A percentile compares a stretch with the other conserved stretches of the same genome.
These are phyloP conservation scores for Quercus parvula DNA, from an alignment of 306 rosid genomes.

Conservation along the genomic window DNA sequence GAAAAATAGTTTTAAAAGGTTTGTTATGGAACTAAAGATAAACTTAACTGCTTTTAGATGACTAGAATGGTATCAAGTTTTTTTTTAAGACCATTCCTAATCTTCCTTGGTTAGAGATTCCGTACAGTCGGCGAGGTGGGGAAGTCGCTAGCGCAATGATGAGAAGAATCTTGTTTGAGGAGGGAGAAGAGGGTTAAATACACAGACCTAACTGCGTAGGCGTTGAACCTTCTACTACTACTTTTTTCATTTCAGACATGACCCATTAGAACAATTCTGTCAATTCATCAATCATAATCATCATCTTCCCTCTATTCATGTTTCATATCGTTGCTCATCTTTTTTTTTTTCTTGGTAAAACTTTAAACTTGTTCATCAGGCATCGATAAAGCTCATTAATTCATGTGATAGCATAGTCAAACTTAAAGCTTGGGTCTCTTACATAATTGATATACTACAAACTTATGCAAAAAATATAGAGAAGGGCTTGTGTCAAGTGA, in stretches of 20 bases:
- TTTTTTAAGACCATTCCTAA: constrained; percentile 17
- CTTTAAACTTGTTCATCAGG: no score
- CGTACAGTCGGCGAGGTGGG: constrained; percentile 45
- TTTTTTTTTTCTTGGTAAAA: no score
- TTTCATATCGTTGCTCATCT: no score
- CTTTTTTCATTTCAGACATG: neutral
- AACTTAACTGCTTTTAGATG: neutral
- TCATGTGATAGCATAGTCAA: no score
- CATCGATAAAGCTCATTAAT: no score
- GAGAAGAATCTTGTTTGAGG: constrained; percentile 41
- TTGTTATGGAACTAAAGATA: neutral
- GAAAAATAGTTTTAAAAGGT: constrained; percentile 9
- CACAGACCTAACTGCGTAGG: neutral
- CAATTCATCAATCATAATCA: neutral
- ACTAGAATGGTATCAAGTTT: constrained; percentile 11
- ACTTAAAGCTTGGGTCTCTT: no score
- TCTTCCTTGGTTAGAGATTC: constrained; percentile 22
- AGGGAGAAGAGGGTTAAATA: neutral
- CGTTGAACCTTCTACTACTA: neutral
- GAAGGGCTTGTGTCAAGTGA: no score
- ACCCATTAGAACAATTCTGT: neutral
- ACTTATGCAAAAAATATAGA: no score
- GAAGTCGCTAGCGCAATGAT: constrained; percentile 38
- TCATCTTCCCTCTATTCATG: no score
- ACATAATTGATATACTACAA: no score